Base-by-base conservation (phyloP, 768 basidiomycete genomes). In the Amanita jacksonii region DNA sequence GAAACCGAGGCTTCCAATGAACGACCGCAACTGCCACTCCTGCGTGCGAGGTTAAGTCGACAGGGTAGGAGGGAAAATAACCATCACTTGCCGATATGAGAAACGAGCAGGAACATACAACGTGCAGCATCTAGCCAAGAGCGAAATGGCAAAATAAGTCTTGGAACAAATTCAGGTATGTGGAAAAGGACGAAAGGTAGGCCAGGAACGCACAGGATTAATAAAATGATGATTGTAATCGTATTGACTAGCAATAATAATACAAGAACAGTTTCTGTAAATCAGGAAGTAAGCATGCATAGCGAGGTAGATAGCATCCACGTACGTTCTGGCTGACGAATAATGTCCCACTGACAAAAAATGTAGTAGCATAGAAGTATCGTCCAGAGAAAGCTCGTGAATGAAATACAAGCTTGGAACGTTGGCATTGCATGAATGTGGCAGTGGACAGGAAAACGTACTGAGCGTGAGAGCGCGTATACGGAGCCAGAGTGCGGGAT, bases 51-150 rank as follows among this genome's bases (percentile, higher is more conserved):
- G 47, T 37, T 7, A 45, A 31, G n/a, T 48, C 13, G 41, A 18
- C 22, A n/a, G n/a, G n/a, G n/a, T 3, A 3, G 10, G 23, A 22
- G 38, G 13, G 30, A 33, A 10, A 28, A 13, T 7, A 38, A 25
- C 22, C 13, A 20, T 27, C 19, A 57, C 59, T n/a, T 50, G 76
- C 77, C 72, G 13, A 68, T 56, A 43, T 80, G 76, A 19, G 56
- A 53, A 9, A 67, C 31, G 7, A 74, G 46, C 16, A 80, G 56
- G 36, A 75, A 63, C 20, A 68, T 38, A 20, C 79, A 52, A 23
- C 76, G 67, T 8, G 73, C 70, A 1, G 63, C 65, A 51, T 81
- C 79, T 3, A 78, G 54, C 75, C 75, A 79, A 10, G 60, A 52
- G 30, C 74, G 65, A 38, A 77, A 79, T 31, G 58, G 47, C 1